Evolutionary conservation across 2,329 filamentous ascomycete genomes (phyloP), one percentile per base, ranked within the genome.

Genomic region (Fusarium agapanthi): DNA sequence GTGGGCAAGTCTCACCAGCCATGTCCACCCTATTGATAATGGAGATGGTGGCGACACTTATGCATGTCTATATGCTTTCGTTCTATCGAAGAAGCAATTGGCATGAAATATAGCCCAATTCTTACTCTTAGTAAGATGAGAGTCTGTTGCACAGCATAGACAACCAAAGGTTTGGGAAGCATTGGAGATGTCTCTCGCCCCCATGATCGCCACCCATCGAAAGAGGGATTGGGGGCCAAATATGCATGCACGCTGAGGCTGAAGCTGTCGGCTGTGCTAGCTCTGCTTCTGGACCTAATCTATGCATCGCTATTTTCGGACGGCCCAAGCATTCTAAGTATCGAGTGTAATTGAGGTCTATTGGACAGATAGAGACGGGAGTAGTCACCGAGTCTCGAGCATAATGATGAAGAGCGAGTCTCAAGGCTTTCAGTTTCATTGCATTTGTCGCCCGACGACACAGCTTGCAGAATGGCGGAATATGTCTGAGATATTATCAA

Each of bases 381-480:
- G 5, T 8, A 51, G 6, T 7, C 6, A 4, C 24, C 11, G 8
- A 7, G 6, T 20, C 30, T 4, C 9, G 16, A 34, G 7, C 8
- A 5, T 5, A 7, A 7, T 48, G 28, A 48, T 20, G 15, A 11
- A 26, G 9, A 6, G 13, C 6, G 6, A 35, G 22, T 20, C 8
- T 35, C 9, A 22, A 34, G 30, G 12, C 6, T 12, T 7, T 18
- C n/a, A 3, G 3, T 34, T 37, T 16, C n/a, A 6, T n/a, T 53
- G 3, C 32, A 22, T 16, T 7, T 22, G 8, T 13, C 7, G 1
- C 10, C 10, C 10, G 3, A 13, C 3, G 13, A n/a, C 14, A 3
- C 3, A 28, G 7, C 34, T 14, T 16, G 2, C 9, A 26, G 6
- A 26, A 12, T 10, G 1, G 2, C 1, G 15, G 4, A 11, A 16